Conservation (phyloP, 129 eudicot genomes). For the Arctium minus region DNA sequence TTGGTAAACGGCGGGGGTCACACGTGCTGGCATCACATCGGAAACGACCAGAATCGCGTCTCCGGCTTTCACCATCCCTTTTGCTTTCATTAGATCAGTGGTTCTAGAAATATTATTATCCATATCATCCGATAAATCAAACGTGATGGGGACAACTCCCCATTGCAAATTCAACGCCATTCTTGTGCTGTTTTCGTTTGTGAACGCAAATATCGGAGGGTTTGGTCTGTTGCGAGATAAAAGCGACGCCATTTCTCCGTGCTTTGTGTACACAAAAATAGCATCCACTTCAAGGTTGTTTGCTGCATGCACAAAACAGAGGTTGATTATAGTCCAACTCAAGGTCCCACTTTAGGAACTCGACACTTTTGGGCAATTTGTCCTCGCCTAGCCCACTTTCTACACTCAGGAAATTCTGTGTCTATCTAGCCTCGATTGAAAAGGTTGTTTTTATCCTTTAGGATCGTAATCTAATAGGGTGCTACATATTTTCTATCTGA, state of each 20-base stretch:
- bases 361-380: no score
- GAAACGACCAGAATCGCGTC: constrained; percentile 45
- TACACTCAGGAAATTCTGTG: no score
- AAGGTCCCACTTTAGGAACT: background rate
- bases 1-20: constrained; percentile 37
- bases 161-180: constrained; percentile 59
- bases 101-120: constrained; percentile 42
- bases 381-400: no score
- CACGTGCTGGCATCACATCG: constrained; percentile 37
- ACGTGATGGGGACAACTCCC: constrained; percentile 53
- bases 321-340: background rate
- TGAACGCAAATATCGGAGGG: constrained; percentile 70
- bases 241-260: constrained; percentile 72
- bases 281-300: constrained; percentile 63
- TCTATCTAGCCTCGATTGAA: no score
- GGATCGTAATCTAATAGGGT: background rate
- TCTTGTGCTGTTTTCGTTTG: constrained; percentile 36
- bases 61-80: constrained; percentile 43
- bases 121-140: constrained; percentile 59
- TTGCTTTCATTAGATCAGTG: constrained; percentile 31
- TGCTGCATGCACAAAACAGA: constrained; percentile 34
- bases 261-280: constrained; percentile 61
- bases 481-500: background rate
- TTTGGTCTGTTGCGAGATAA: constrained; percentile 69
- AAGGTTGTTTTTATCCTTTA: no score